Evolutionary conservation across 2,329 filamentous ascomycete species (phyloP), one percentile per base, ranked within the genome.

Genomic region (Aphanoascus verrucosus): DNA sequence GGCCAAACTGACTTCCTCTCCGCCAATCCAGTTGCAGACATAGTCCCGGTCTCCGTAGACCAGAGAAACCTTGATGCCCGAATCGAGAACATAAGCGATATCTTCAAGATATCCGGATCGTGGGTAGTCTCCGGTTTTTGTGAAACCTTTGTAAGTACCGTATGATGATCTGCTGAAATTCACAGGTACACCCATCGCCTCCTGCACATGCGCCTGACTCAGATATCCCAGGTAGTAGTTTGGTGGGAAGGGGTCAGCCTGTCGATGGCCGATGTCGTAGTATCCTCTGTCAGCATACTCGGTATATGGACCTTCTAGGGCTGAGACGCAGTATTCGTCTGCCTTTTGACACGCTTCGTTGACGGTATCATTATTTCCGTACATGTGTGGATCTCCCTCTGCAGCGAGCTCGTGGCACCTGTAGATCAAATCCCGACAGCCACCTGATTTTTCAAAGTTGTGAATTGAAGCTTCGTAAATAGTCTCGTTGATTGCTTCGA

Each of bases 31-130:
- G 62, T 76, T 76, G 60, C 72, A 74, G 1, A 68, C 68, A 56
- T 74, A 82, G 61, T 82, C 79, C 1, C 76, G 71, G 60, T 82
- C 80, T 1, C 79, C 79, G 59, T 81, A 80, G 38, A 80, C 69
- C 28, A 82, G 64, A 40, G 77, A 71, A 2, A 82, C 78, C 56
- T 79, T 78, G 50, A 82, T 71, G 7, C 77, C 78, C 14, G 70
- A 68, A 49, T 82, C 79, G 5, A 83, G 72, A 1, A 83, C 67
- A 55, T 76, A 77, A 0, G 66, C 72, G n/a, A 59, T 45, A 47
- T 59, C 55, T n/a, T 56, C 55, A 17, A 55, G 44, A 38, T 56
- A 57, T 8, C 55, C 55, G 17, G 41, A 20, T 35, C 74, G 70
- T 1, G 70, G 65, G 56, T 76, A 75, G 60, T 79, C 75, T 19